A percentile compares a stretch with the other conserved stretches of the same genome.
Conservation (phyloP, 768 basidiomycete species). For the Auriscalpium orientale region DNA sequence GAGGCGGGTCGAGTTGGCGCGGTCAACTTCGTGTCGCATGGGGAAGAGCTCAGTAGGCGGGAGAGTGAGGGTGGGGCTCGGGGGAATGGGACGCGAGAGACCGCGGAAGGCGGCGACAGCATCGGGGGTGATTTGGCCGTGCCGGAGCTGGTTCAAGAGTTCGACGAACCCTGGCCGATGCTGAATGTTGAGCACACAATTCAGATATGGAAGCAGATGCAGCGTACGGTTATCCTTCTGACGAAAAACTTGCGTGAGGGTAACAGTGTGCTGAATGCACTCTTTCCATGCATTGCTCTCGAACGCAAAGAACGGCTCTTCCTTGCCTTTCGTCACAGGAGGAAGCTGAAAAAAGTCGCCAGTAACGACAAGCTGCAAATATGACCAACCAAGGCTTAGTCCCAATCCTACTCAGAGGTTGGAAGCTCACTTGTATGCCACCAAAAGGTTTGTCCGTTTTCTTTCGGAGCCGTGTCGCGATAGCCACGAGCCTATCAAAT, state of each 20-base stretch:
- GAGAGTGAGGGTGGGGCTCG: slow-evolving; percentile 23
- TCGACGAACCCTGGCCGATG: slow-evolving; percentile 48
- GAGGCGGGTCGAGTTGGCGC: slow-evolving; percentile 52
- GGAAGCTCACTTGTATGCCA: slow-evolving; percentile 46
- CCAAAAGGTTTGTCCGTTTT: slow-evolving; percentile 49
- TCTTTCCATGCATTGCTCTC: slow-evolving; percentile 52
- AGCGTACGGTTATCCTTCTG: slow-evolving; percentile 63
- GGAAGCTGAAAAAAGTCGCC: slow-evolving; percentile 68
- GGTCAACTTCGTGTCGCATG: slow-evolving; percentile 59
- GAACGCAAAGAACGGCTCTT: slow-evolving; percentile 52
- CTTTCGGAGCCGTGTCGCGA: slow-evolving; percentile 46
- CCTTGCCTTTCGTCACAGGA: slow-evolving; percentile 40
- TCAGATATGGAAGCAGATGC: not conserved
- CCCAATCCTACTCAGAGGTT: slow-evolving; percentile 5
- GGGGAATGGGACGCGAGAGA: slow-evolving; percentile 31
- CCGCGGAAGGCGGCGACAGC: slow-evolving; percentile 42
- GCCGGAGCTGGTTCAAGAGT: slow-evolving; percentile 71
- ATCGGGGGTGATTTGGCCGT: slow-evolving; percentile 41
- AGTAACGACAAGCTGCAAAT: slow-evolving; percentile 41
- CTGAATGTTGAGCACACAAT: not conserved
- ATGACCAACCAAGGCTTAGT: slow-evolving; percentile 20
- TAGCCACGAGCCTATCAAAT: slow-evolving; percentile 50
- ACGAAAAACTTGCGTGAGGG: slow-evolving; percentile 64
- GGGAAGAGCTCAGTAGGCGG: slow-evolving; percentile 53
- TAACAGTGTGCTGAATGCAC: slow-evolving; percentile 54